Conservation (phyloP, 495 filamentous ascomycete genomes). For the Glarea lozoyensis region DNA sequence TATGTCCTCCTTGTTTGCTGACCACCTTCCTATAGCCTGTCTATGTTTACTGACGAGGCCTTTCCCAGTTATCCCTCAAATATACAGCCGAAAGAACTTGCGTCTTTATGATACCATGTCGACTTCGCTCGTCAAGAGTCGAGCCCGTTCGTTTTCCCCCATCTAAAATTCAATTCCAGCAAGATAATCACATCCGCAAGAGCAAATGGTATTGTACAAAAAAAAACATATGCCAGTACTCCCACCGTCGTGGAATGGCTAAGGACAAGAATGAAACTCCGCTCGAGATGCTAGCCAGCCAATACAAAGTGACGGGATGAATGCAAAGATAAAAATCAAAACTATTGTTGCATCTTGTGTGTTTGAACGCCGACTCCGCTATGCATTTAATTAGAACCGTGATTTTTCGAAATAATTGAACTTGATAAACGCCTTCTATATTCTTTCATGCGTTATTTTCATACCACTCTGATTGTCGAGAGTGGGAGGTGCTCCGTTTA, state of each 20-base stretch:
- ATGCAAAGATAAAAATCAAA: background rate
- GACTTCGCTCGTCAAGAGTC: too few relatives aligned
- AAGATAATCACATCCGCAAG: too few relatives aligned
- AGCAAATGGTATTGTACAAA: constrained; percentile 1
- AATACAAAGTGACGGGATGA: too few relatives aligned
- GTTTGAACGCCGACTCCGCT: constrained; percentile 14
- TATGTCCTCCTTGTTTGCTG: too few relatives aligned
- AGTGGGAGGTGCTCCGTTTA: constrained; percentile 6
- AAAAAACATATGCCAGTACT: background rate
- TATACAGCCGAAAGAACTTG: too few relatives aligned
- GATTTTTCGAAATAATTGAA: constrained; percentile 4
- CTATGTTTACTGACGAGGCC: too few relatives aligned
- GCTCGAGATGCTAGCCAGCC: background rate
- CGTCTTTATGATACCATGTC: too few relatives aligned
- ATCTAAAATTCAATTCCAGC: too few relatives aligned
- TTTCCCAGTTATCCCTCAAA: too few relatives aligned
- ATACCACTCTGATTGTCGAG: constrained; percentile 10
- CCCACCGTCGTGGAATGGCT: background rate
- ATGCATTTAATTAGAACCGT: constrained; percentile 15
- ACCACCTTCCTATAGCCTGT: too few relatives aligned
- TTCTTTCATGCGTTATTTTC: constrained; percentile 17
- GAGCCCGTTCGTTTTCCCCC: too few relatives aligned
- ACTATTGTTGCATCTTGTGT: background rate
- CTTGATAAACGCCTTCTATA: constrained; percentile 12
- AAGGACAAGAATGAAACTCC: background rate